A percentile compares a stretch with the other conserved stretches of the same genome.
phyloP scores from a whole-genome alignment of 2,329 filamentous ascomycete species.

The Rhynchosporium graminicola region DNA sequence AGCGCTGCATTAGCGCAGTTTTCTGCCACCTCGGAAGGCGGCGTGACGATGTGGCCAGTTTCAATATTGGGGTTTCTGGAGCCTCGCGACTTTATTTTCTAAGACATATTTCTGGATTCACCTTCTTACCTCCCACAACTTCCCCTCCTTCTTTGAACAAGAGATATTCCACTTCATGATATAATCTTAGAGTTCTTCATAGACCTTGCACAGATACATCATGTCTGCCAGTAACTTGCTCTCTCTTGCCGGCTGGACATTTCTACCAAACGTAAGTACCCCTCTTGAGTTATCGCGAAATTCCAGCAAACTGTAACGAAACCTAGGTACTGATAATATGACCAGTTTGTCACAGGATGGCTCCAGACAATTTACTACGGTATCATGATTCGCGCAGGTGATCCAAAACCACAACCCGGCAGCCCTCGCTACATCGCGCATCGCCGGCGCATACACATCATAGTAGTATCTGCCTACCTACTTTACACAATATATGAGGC shows the following conservation, averaged over 20 bases:
- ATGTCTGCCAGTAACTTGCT: conserved; percentile 44
- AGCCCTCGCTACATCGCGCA: conserved; percentile 70
- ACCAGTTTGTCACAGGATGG: conserved; percentile 74
- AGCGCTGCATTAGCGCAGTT: conserved; percentile 16
- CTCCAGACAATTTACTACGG: conserved; percentile 82
- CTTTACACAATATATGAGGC: conserved; percentile 91
- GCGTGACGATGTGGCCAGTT: conserved; percentile 22
- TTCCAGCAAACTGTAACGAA: neutral
- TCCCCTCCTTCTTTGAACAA: conserved; percentile 5
- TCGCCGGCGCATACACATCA: conserved; percentile 78
- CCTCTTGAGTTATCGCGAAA: conserved; percentile 2
- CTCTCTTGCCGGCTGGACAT: conserved; percentile 60
- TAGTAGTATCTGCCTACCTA: conserved; percentile 82
- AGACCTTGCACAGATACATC: conserved; percentile 6
- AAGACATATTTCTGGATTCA: neutral
- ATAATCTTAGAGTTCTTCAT: conserved; percentile 1
- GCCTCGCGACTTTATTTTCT: conserved; percentile 15
- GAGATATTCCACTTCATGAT: conserved; percentile 15
- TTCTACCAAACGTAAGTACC: conserved; percentile 58
- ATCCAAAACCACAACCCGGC: conserved; percentile 73
- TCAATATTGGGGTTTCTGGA: neutral
- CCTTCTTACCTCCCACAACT: conserved; percentile 1
- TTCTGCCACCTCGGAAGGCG: neutral
- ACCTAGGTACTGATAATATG: conserved; percentile 20
- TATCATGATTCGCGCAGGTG: conserved; percentile 85